Conservation (phyloP, 768 basidiomycete species). For the Porpolomopsis calyptriformis region DNA sequence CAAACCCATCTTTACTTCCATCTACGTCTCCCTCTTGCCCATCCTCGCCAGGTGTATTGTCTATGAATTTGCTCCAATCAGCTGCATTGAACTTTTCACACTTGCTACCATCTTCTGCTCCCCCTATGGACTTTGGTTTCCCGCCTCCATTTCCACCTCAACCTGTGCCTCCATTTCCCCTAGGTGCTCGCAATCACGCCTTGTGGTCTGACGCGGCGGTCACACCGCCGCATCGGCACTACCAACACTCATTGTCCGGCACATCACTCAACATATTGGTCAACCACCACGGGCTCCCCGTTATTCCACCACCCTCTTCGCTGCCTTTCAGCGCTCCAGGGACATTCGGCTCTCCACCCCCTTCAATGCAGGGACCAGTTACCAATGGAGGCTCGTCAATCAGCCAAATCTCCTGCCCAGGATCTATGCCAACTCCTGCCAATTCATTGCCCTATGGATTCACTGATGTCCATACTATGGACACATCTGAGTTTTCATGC, state of each 20-base stretch:
- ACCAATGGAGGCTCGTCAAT: constrained; percentile 23
- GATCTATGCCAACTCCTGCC: constrained; percentile 39
- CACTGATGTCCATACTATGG: constrained; percentile 14
- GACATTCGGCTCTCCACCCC: constrained; percentile 11
- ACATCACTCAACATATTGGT: constrained; percentile 14
- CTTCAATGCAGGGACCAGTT: constrained; percentile 7
- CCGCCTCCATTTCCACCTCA: constrained; percentile 1
- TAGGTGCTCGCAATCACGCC: constrained; percentile 5
- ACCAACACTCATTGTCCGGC: constrained; percentile 34
- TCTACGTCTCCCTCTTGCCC: constrained; percentile 27
- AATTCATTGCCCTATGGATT: constrained; percentile 29
- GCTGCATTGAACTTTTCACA: background rate
- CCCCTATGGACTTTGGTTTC: constrained; percentile 4
- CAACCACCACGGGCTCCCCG: too few species aligned
- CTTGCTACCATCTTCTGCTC: constrained; percentile 1
- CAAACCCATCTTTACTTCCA: constrained; percentile 1
- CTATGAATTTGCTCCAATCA: background rate
- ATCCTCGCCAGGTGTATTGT: constrained; percentile 8
- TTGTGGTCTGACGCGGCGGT: constrained; percentile 6
- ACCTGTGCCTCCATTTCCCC: constrained; percentile 6
- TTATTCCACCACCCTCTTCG: constrained; percentile 10
- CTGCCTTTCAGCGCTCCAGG: constrained; percentile 7
- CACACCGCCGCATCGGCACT: constrained; percentile 17
- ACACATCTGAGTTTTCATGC: constrained; percentile 2
- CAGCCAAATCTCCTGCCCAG: constrained; percentile 48